A percentile compares a stretch with the other conserved stretches of the same genome.
phyloP scores from a whole-genome alignment of 2,329 filamentous ascomycete genomes.

The Claviceps paspali region DNA sequence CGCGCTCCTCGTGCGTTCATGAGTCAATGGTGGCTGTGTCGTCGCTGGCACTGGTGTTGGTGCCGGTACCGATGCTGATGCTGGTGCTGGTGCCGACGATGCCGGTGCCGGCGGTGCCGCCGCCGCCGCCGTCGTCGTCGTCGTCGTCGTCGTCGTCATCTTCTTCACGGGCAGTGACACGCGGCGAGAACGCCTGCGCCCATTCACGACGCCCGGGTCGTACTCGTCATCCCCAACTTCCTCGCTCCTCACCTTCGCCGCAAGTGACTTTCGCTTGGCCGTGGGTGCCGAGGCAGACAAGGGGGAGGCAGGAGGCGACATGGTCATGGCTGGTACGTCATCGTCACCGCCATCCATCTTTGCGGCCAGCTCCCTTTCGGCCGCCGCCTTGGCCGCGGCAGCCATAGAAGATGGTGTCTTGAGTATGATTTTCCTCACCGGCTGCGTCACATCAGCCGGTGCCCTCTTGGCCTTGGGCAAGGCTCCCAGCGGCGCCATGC shows the following conservation, averaged over 20 bases:
- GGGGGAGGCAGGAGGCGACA: conserved; percentile 6
- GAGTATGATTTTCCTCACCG: conserved; percentile 30
- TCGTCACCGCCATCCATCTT: conserved; percentile 13
- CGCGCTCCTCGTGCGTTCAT: conserved; percentile 5
- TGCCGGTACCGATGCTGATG: no score
- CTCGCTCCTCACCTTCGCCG: conserved; percentile 13
- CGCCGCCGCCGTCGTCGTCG: no score
- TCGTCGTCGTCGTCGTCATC: no score
- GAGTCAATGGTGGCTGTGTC: not conserved
- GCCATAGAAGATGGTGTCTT: conserved; percentile 22
- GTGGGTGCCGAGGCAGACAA: conserved; percentile 11
- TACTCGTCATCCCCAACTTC: conserved; percentile 29
- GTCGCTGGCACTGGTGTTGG: conserved; percentile 2
- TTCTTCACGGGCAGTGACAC: conserved; percentile 16
- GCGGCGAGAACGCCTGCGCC: conserved; percentile 18
- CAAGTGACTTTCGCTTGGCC: conserved; percentile 10
- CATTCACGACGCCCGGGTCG: conserved; percentile 22
- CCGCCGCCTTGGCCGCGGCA: conserved; percentile 12
- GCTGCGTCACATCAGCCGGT: conserved; percentile 13
- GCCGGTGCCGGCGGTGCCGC: no score
- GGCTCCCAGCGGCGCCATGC: conserved; percentile 69
- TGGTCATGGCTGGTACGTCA: not conserved
- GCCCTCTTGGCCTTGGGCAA: conserved; percentile 43
- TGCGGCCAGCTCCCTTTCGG: conserved; percentile 7
- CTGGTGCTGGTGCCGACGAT: no score